Evolutionary conservation across 371 early-diverging fungal species (phyloP).

Genomic region (Mucor lusitanicus): DNA sequence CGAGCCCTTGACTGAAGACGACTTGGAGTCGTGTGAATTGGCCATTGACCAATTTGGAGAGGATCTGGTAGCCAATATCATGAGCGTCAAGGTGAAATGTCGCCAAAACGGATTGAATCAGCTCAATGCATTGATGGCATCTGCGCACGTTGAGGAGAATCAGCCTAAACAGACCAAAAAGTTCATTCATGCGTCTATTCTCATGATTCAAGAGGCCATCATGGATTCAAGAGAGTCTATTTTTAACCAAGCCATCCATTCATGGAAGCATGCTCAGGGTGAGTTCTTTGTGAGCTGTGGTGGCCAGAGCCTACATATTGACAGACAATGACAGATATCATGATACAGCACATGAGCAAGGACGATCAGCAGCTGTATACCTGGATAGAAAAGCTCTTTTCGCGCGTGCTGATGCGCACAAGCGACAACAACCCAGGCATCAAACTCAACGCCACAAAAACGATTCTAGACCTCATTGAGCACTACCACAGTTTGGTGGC

Average conservation of each 20-base stretch:
- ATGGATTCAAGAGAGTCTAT: slow-evolving; percentile 70
- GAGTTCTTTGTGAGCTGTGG: not conserved
- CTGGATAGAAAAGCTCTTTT: slow-evolving; percentile 51
- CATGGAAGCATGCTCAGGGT: slow-evolving; percentile 61
- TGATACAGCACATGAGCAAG: not conserved
- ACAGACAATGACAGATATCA: not conserved
- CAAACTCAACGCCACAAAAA: slow-evolving; percentile 46
- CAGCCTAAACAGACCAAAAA: slow-evolving; percentile 4
- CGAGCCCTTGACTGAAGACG: slow-evolving; percentile 54
- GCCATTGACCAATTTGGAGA: slow-evolving; percentile 57
- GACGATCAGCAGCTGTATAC: not conserved
- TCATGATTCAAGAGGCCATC: slow-evolving; percentile 58
- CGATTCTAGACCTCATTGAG: slow-evolving; percentile 55
- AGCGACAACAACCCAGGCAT: slow-evolving; percentile 65
- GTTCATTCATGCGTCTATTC: slow-evolving; percentile 60
- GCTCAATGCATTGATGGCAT: slow-evolving; percentile 4
- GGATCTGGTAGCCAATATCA: slow-evolving; percentile 46
- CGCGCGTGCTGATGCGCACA: slow-evolving; percentile 57
- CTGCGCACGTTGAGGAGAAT: not conserved
- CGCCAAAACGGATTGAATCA: slow-evolving; percentile 52
- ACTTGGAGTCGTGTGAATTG: slow-evolving; percentile 43
- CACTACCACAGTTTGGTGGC: slow-evolving; percentile 51
- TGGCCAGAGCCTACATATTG: not conserved
- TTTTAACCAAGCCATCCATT: slow-evolving; percentile 44
- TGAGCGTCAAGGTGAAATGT: slow-evolving; percentile 55